Conservation (phyloP, 2,329 filamentous ascomycete genomes). For the Tricladium varicosporioides region DNA sequence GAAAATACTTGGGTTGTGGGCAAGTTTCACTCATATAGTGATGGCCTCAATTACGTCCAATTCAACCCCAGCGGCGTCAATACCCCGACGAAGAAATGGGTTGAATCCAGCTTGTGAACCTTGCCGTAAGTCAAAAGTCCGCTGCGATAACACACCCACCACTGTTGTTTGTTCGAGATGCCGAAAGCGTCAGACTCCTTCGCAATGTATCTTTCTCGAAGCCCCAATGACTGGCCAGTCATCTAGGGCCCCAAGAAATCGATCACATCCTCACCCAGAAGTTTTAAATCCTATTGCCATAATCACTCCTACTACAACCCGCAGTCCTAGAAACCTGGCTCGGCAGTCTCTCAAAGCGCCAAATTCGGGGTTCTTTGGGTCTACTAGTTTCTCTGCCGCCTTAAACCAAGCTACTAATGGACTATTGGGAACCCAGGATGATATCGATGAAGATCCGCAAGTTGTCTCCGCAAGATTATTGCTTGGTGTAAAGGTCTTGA, state of each 20-base stretch:
- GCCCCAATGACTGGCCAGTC: conserved; percentile 15
- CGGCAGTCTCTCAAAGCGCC: background rate
- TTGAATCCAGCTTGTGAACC: conserved; percentile 19
- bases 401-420: conserved; percentile 5
- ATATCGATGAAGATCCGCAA: conserved; percentile 5
- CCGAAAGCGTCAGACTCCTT: conserved; percentile 12
- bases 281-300: background rate
- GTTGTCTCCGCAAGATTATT: background rate
- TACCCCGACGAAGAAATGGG: conserved; percentile 17
- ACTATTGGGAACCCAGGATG: conserved; percentile 2
- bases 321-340: background rate
- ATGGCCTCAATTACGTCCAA: background rate
- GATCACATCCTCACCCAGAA: background rate
- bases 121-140: conserved; percentile 21
- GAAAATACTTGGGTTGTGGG: no score
- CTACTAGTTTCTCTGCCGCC: conserved; percentile 15
- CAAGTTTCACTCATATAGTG: no score
- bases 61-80: background rate
- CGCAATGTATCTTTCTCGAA: conserved; percentile 14
- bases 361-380: conserved; percentile 12
- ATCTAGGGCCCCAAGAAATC: background rate
- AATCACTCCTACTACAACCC: background rate
- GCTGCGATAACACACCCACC: conserved; percentile 11
- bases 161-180: conserved; percentile 13
- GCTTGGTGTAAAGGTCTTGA: conserved; percentile 10